These are phyloP conservation scores for Pseudocercospora crystallina DNA, from an alignment of 2,329 filamentous ascomycete species.

Conservation along the genomic window DNA sequence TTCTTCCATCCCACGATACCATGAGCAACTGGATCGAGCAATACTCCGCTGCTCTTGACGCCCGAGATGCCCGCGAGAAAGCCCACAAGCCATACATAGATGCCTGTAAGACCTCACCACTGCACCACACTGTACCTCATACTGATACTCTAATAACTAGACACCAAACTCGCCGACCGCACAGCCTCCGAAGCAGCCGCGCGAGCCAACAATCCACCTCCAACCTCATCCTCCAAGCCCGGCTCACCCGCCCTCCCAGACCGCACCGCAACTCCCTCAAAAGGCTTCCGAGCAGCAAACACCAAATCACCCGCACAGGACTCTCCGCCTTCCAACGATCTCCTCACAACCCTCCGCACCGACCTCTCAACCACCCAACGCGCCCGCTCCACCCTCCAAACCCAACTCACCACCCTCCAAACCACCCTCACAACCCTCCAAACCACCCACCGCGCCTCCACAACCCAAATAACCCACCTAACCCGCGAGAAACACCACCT, in stretches of 20 bases:
- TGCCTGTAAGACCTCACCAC: conserved; percentile 62
- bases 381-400: conserved; percentile 67
- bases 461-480: conserved; percentile 61
- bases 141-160: conserved; percentile 25
- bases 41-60: conserved; percentile 72
- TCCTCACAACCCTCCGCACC: conserved; percentile 52
- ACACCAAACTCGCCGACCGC: conserved; percentile 50
- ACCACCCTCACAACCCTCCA: conserved; percentile 66
- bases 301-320: conserved; percentile 30
- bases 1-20: conserved; percentile 6
- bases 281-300: conserved; percentile 16
- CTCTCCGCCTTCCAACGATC: conserved; percentile 55
- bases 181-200: conserved; percentile 23
- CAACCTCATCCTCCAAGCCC: conserved; percentile 32
- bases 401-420: conserved; percentile 61
- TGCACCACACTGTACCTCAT: conserved; percentile 7
- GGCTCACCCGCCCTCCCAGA: conserved; percentile 20
- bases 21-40: conserved; percentile 78
- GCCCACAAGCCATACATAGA: conserved; percentile 68
- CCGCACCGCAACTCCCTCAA: conserved; percentile 29
- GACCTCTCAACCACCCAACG: conserved; percentile 77
- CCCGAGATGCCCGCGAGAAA: conserved; percentile 68
- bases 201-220: conserved; percentile 17
- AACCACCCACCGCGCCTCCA: conserved; percentile 59
- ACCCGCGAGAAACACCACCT: conserved; percentile 63